Evolutionary conservation across 768 basidiomycete genomes (phyloP).

Genomic region (Heimioporus sp.): DNA sequence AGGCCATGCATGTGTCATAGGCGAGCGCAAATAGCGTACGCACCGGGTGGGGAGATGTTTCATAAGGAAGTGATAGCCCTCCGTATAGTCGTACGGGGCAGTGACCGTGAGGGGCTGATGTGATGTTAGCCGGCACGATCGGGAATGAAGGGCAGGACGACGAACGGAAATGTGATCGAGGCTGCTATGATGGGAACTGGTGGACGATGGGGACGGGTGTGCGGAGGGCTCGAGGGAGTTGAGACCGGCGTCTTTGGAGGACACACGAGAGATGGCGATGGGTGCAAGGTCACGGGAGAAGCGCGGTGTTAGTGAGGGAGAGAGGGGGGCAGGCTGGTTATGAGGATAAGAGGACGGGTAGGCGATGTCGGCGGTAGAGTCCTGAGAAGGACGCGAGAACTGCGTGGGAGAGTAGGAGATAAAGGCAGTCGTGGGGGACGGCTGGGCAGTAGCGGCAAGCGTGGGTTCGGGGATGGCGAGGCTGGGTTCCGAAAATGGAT

Average conservation of each 20-base stretch:
- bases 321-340: slow-evolving; percentile 24
- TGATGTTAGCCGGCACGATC: slow-evolving; percentile 45
- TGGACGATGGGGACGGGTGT: slow-evolving; percentile 44
- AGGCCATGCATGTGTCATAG: slow-evolving; percentile 41
- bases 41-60: slow-evolving; percentile 84
- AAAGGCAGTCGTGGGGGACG: slow-evolving; percentile 28
- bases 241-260: slow-evolving; percentile 27
- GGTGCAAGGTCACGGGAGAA: slow-evolving; percentile 49
- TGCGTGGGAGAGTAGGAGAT: slow-evolving; percentile 31
- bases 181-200: slow-evolving; percentile 38
- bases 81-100: slow-evolving; percentile 89
- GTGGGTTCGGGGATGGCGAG: slow-evolving; percentile 34
- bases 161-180: slow-evolving; percentile 31
- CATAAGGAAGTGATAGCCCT: slow-evolving; percentile 97
- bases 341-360: slow-evolving; percentile 32
- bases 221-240: slow-evolving; percentile 25
- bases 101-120: slow-evolving; percentile 62
- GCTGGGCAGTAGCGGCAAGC: slow-evolving; percentile 24
- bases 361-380: slow-evolving; percentile 37
- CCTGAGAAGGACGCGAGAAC: slow-evolving; percentile 31
- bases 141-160: slow-evolving; percentile 9
- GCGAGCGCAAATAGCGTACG: slow-evolving; percentile 40
- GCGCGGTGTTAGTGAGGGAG: slow-evolving; percentile 35
- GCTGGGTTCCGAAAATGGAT: slow-evolving; percentile 26
- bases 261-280: slow-evolving; percentile 29